Percentiles rank a stretch among this genome's conserved stretches.
phyloP scores from a whole-genome alignment of 2,329 filamentous ascomycete species.

The Rutstroemia sydowiana region DNA sequence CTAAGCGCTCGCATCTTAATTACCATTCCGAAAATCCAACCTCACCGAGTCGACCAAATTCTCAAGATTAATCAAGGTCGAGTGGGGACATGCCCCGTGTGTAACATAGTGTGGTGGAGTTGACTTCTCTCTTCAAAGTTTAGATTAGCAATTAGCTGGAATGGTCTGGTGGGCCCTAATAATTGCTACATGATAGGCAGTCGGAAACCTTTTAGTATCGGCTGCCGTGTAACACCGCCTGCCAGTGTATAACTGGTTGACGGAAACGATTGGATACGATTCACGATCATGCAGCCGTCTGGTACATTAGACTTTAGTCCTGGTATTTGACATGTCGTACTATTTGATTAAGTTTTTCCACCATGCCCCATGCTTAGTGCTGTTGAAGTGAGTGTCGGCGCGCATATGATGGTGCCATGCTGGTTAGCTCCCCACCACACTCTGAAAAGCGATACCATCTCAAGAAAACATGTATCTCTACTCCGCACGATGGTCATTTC shows the following conservation, averaged over 20 bases:
- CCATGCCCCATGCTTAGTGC: not conserved
- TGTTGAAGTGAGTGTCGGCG: not conserved
- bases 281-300: not conserved
- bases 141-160: not conserved
- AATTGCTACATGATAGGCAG: too few relatives aligned
- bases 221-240: not conserved
- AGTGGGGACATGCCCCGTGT: not conserved
- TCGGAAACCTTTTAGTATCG: not conserved
- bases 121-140: not conserved
- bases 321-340: not conserved
- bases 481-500: not conserved
- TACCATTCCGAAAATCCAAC: too few relatives aligned
- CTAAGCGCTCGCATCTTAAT: too few relatives aligned
- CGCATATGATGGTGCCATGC: not conserved
- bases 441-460: not conserved
- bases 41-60: too few relatives aligned
- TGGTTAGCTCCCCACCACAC: constrained; percentile 2
- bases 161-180: not conserved
- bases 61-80: too few relatives aligned
- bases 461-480: not conserved
- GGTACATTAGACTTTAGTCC: not conserved
- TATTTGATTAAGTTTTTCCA: not conserved
- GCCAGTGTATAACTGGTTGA: constrained; percentile 1
- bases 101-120: too few relatives aligned
- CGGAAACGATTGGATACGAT: not conserved